Base-by-base conservation (phyloP, 768 basidiomycete genomes). In the Lactifluus pinguis region DNA sequence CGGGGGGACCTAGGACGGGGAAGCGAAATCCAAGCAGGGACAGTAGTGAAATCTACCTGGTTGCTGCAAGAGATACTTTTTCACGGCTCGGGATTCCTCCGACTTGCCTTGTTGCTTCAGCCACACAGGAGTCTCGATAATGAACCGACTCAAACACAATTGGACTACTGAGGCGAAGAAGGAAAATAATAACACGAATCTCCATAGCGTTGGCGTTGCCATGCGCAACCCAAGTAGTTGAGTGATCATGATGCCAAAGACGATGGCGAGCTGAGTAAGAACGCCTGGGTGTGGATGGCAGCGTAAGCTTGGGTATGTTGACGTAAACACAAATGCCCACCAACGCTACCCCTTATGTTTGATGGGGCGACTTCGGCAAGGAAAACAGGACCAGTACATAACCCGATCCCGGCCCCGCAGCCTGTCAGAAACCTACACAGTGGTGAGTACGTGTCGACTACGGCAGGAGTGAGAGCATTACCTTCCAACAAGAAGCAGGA, bases 161-260 rank as follows among this genome's bases (percentile, higher is more conserved):
- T 92, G 90, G 2, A 76, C 59, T 7, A 78, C 69, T 10, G 83
- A 80, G n/a, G 87, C 65, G 1, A 69, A 73, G 36, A 75, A 76
- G 1, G 90, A 91, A 55, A 85, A 71, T 61, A 84, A 70, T 21
- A 89, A 77, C 21, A 92, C 89, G 47, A 79, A 66, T 44, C 90
- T 83, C 90, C 90, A 93, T 51, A 78, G 70, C 17, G 76, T 76
- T 1, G 87, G 87, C 10, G 84, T 84, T 15, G 91, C 86, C 51
- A 89, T 77, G 55, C 75, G 71, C 41, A 93, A 76, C 3, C 92
- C 92, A 62, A 91, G 76, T 5, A 78, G 72, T 69, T 98, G 95
- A 0, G 93, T 89, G n/a, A 83, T 70, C 79, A 95, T 85, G 64
- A 97, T 87, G 32, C 91, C 91, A 55, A 91, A 72, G 38, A 95